phyloP scores from a whole-genome alignment of 352 stramenopile genomes.

The Phytopythium kandeliae region DNA sequence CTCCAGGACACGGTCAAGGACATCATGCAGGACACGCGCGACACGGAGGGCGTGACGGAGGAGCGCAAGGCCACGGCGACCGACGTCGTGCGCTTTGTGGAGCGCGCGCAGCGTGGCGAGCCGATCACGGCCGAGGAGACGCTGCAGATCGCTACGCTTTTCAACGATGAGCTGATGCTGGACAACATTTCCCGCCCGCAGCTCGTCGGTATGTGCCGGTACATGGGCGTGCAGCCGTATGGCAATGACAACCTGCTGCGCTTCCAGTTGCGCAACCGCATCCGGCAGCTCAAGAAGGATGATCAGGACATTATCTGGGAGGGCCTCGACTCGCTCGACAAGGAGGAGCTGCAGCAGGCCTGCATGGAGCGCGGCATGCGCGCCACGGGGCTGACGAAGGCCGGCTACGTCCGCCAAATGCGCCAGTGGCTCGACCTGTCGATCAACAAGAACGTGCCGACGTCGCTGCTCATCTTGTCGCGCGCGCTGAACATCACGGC shows the following conservation, averaged over 20 bases:
- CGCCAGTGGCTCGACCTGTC: slow-evolving; percentile 97
- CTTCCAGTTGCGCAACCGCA: slow-evolving; percentile 92
- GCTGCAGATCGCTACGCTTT: slow-evolving; percentile 90
- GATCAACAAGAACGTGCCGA: slow-evolving; percentile 98
- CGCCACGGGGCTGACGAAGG: slow-evolving; percentile 94
- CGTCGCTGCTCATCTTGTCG: slow-evolving; percentile 98
- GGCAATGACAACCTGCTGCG: slow-evolving; percentile 95
- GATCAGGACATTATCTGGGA: slow-evolving; percentile 99
- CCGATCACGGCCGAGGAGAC: slow-evolving; percentile 75
- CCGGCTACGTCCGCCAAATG: slow-evolving; percentile 94
- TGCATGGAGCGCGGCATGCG: slow-evolving; percentile 98
- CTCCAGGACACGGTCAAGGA: slow-evolving; percentile 96
- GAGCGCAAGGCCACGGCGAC: slow-evolving; percentile 70
- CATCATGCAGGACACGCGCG: slow-evolving; percentile 75
- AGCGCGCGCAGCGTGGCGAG: slow-evolving; percentile 71
- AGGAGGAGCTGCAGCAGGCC: slow-evolving; percentile 96
- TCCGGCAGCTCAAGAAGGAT: slow-evolving; percentile 95
- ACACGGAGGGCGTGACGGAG: slow-evolving; percentile 75
- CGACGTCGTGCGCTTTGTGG: slow-evolving; percentile 84
- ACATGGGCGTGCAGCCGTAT: slow-evolving; percentile 96
- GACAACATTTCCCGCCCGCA: slow-evolving; percentile 97
- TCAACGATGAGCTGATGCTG: slow-evolving; percentile 98
- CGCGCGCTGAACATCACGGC: slow-evolving; percentile 95
- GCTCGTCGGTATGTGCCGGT: slow-evolving; percentile 96
- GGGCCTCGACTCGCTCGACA: slow-evolving; percentile 96